These are phyloP conservation scores for Heliophila coronopifolia DNA, from an alignment of 441 rosid genomes.

Conservation along the genomic window DNA sequence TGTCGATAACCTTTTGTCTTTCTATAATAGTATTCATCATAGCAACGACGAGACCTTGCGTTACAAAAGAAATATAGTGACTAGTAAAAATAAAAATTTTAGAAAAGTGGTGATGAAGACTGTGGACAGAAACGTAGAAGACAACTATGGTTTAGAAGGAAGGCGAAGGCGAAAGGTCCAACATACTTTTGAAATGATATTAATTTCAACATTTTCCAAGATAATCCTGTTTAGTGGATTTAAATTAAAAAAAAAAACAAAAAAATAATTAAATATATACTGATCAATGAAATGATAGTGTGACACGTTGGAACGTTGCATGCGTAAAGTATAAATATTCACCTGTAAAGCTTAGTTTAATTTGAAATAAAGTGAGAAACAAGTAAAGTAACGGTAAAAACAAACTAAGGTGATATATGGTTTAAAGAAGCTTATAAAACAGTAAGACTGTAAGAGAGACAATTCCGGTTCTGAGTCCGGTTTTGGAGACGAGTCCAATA, in stretches of 20 bases:
- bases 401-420: no score
- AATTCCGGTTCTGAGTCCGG: slow-evolving; percentile 76
- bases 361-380: no score
- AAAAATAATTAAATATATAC: background rate
- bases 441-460: slow-evolving; percentile 93
- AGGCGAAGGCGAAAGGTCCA: slow-evolving; percentile 11
- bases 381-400: no score
- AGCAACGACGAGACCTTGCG: background rate
- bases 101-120: background rate
- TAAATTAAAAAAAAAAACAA: no score
- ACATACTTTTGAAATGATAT: background rate
- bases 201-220: slow-evolving; percentile 6
- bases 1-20: slow-evolving; percentile 2
- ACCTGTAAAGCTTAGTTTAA: no score
- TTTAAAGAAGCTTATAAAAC: no score
- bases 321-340: background rate
- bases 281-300: background rate
- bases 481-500: slow-evolving; percentile 62
- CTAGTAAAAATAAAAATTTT: background rate
- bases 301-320: background rate
- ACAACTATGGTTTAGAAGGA: background rate
- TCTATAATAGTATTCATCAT: background rate
- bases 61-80: background rate
- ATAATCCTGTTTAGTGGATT: no score
- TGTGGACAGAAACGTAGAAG: background rate